phyloP scores from a whole-genome alignment of 345 rosid species.

The Psidium guajava region DNA sequence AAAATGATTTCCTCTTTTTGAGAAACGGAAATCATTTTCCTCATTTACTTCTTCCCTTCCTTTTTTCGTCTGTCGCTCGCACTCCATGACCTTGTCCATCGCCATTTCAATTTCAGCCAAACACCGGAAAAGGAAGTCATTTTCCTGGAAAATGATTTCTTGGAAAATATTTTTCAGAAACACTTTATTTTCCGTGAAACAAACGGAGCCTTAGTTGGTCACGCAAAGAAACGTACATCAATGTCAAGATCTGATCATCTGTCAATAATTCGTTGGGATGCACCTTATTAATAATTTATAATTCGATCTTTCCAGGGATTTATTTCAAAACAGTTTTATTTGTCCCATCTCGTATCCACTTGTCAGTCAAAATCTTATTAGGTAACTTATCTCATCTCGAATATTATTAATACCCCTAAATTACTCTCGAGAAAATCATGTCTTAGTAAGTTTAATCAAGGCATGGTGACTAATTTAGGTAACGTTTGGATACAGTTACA shows the following conservation, averaged over 20 bases:
- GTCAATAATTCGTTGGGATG: background rate
- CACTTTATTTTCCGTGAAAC: too few species aligned
- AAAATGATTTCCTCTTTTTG: too few species aligned
- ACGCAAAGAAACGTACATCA: background rate
- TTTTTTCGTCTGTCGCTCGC: too few species aligned
- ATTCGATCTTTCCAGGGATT: background rate
- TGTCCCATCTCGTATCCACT: background rate
- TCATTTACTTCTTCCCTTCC: too few species aligned
- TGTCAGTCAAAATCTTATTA: background rate
- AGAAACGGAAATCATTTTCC: too few species aligned
- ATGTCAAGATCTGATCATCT: background rate
- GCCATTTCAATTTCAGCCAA: too few species aligned
- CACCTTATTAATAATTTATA: background rate
- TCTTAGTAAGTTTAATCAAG: background rate
- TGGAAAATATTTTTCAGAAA: too few species aligned
- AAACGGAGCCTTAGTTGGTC: background rate
- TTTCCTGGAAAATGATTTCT: too few species aligned
- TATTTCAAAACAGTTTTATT: background rate
- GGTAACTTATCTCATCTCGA: background rate
- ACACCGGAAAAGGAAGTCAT: too few species aligned
- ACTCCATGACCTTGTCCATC: too few species aligned
- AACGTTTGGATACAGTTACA: background rate
- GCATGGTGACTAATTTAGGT: background rate
- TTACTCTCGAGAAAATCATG: background rate
- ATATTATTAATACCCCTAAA: background rate